These are phyloP conservation scores for Chaetomium globosum DNA, from an alignment of 2,329 filamentous ascomycete species.

Conservation along the genomic window DNA sequence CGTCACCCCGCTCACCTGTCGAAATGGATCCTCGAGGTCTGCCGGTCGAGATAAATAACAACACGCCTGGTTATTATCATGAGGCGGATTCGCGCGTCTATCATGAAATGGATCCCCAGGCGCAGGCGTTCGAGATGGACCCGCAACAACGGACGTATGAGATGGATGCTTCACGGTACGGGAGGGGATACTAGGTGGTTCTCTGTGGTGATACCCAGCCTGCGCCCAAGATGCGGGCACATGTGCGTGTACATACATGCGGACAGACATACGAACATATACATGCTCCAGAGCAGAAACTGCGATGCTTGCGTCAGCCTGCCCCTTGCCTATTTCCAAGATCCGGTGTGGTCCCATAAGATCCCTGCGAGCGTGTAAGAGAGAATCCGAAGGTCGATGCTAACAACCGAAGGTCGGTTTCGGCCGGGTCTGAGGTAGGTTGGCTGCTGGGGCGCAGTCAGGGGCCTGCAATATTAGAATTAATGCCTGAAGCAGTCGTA, in stretches of 20 bases:
- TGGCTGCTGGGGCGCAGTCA: neutral
- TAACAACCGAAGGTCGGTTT: neutral
- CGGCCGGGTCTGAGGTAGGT: neutral
- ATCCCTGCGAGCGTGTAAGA: neutral
- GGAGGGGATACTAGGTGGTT: neutral
- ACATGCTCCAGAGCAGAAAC: neutral
- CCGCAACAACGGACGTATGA: neutral
- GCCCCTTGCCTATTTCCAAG: neutral
- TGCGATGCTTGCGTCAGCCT: neutral
- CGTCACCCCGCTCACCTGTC: neutral
- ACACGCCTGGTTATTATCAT: neutral
- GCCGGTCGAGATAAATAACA: neutral
- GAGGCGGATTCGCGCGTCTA: neutral
- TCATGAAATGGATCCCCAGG: neutral
- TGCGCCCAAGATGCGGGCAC: neutral
- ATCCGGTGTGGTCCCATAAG: neutral
- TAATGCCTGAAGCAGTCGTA: neutral
- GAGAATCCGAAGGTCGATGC: neutral
- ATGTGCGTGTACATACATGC: neutral
- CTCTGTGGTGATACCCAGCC: neutral
- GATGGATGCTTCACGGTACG: neutral
- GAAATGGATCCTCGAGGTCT: neutral
- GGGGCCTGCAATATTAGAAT: neutral
- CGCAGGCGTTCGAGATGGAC: neutral
- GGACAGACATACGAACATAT: neutral